Evolutionary conservation across 2,329 filamentous ascomycete species (phyloP).

Genomic region (Calonectria hawksworthii): DNA sequence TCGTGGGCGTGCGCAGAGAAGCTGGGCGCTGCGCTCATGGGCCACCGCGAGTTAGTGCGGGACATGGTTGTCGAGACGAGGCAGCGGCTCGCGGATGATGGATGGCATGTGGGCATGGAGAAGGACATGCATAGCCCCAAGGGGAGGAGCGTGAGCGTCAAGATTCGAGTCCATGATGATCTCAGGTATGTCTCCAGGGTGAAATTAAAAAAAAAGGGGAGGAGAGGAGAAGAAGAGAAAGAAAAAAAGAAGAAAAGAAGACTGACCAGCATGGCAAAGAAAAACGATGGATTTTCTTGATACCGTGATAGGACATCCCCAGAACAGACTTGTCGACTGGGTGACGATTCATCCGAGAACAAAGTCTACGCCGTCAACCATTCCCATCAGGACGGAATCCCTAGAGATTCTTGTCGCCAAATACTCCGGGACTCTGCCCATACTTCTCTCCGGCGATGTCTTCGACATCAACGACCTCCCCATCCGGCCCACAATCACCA

Average conservation of each 20-base stretch:
- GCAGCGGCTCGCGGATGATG: slow-evolving; percentile 62
- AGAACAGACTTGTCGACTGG: slow-evolving; percentile 72
- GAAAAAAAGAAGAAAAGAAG: background rate
- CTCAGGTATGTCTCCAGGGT: slow-evolving; percentile 57
- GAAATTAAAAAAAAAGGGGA: too few relatives aligned
- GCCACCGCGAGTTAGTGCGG: slow-evolving; percentile 73
- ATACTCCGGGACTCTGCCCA: slow-evolving; percentile 68
- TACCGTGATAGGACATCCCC: slow-evolving; percentile 69
- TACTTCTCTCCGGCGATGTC: slow-evolving; percentile 78
- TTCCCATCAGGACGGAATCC: slow-evolving; percentile 73
- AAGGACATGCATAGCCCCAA: slow-evolving; percentile 57
- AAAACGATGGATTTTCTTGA: slow-evolving; percentile 74
- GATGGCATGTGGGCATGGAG: slow-evolving; percentile 64
- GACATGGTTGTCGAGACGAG: slow-evolving; percentile 74
- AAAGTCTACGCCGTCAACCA: slow-evolving; percentile 70
- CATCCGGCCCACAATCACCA: slow-evolving; percentile 51
- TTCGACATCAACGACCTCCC: slow-evolving; percentile 69
- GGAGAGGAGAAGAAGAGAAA: background rate
- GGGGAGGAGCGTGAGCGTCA: slow-evolving; percentile 75
- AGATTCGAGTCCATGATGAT: slow-evolving; percentile 78
- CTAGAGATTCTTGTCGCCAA: slow-evolving; percentile 68
- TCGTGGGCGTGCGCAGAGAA: slow-evolving; percentile 79
- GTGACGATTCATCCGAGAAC: slow-evolving; percentile 79
- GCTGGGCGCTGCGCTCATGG: slow-evolving; percentile 79
- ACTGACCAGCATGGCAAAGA: slow-evolving; percentile 44